Percentiles rank a stretch among this genome's conserved stretches.
Evolutionary conservation across 345 rosid genomes (phyloP).

Genomic region (Eucalyptus pumila): DNA sequence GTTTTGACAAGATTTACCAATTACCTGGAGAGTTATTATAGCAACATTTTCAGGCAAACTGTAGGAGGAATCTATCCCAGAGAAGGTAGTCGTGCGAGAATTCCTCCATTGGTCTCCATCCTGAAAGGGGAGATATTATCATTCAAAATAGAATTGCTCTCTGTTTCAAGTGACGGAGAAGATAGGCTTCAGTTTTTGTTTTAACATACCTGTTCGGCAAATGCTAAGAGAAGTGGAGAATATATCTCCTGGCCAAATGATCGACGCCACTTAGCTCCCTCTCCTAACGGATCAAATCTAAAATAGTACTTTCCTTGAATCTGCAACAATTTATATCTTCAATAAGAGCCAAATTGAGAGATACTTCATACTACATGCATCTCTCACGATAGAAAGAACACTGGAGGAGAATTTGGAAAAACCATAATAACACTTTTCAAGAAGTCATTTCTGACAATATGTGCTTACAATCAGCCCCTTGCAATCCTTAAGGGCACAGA

Average conservation of each 20-base stretch:
- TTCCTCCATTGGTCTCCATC: constrained; percentile 47
- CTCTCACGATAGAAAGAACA: not conserved
- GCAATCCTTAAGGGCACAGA: constrained; percentile 57
- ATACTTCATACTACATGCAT: not conserved
- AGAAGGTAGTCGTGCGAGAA: constrained; percentile 51
- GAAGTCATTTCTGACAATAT: not conserved
- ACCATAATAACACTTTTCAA: not conserved
- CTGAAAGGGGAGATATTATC: constrained; percentile 14
- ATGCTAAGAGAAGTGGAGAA: constrained; percentile 84
- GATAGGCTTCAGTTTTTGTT: not conserved
- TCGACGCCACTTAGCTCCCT: constrained; percentile 95
- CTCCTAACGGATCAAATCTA: constrained; percentile 76
- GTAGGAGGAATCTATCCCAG: constrained; percentile 69
- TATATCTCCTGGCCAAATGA: constrained; percentile 88
- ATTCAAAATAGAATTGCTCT: not conserved
- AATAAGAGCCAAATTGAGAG: not conserved
- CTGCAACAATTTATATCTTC: constrained; percentile 17
- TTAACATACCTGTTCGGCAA: constrained; percentile 47
- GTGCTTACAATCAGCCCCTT: constrained; percentile 64
- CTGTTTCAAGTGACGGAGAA: not conserved
- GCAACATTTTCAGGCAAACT: constrained; percentile 77
- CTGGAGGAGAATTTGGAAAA: not conserved
- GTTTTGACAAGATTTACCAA: not conserved
- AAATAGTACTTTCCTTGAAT: constrained; percentile 86
- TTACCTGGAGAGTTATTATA: constrained; percentile 74